Percentiles rank a stretch among this genome's conserved stretches.
These are phyloP conservation scores for Polymyxa betae DNA, from an alignment of 208 protist genomes.

Conservation along the genomic window DNA sequence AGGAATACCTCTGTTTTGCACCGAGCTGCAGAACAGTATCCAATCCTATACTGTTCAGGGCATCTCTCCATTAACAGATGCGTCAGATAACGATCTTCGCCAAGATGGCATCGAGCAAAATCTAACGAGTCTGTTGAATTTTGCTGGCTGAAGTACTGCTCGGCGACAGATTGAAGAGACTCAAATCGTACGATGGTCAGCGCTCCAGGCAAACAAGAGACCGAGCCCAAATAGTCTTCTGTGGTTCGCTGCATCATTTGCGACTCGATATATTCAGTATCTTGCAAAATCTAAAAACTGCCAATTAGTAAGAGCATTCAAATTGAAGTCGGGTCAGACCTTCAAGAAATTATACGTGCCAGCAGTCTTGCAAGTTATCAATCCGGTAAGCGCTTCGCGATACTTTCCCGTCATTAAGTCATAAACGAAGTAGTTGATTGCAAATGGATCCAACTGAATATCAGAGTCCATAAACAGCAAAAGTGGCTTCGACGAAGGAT, in stretches of 20 bases:
- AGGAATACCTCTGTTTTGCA: not conserved
- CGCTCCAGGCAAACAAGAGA: slow-evolving; percentile 32
- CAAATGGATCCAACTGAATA: slow-evolving; percentile 47
- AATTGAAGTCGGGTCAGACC: not conserved
- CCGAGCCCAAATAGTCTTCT: slow-evolving; percentile 39
- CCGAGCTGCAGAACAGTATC: slow-evolving; percentile 37
- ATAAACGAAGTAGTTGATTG: slow-evolving; percentile 51
- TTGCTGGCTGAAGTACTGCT: slow-evolving; percentile 26
- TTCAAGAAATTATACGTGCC: slow-evolving; percentile 51
- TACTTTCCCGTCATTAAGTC: slow-evolving; percentile 34
- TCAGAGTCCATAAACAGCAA: slow-evolving; percentile 45
- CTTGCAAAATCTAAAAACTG: not conserved
- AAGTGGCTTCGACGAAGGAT: not conserved
- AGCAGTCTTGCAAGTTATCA: slow-evolving; percentile 45
- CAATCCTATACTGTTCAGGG: slow-evolving; percentile 19
- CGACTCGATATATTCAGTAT: slow-evolving; percentile 47
- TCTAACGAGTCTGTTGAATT: slow-evolving; percentile 35
- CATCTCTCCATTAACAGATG: slow-evolving; percentile 43
- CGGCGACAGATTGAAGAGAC: slow-evolving; percentile 23
- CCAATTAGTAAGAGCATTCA: not conserved
- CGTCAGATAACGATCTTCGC: slow-evolving; percentile 24
- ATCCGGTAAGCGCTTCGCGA: slow-evolving; percentile 39
- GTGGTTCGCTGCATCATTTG: slow-evolving; percentile 51
- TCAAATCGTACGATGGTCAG: slow-evolving; percentile 39
- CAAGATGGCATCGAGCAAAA: slow-evolving; percentile 29